phyloP scores from a whole-genome alignment of 2,329 filamentous ascomycete genomes.

The Didymella pinodella region DNA sequence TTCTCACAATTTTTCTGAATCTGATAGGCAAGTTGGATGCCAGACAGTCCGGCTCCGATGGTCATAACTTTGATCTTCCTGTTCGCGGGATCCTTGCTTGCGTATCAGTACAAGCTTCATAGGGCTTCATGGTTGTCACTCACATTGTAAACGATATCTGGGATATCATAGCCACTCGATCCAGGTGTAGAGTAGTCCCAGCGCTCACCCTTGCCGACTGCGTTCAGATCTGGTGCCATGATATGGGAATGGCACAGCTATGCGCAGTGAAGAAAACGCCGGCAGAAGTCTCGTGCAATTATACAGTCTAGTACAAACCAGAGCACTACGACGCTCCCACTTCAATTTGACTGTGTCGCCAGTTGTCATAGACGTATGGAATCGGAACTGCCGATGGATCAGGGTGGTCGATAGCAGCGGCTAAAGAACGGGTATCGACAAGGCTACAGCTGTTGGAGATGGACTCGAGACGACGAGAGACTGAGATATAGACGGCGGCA shows the following conservation, averaged over 20 bases:
- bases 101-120: not conserved
- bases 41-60: slow-evolving; percentile 59
- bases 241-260: not conserved
- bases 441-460: not conserved
- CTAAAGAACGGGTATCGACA: not conserved
- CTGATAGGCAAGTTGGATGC: slow-evolving; percentile 58
- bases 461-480: not conserved
- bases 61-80: slow-evolving; percentile 56
- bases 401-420: not conserved
- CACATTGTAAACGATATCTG: slow-evolving; percentile 50
- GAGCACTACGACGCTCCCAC: not conserved
- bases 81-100: slow-evolving; percentile 23
- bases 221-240: slow-evolving; percentile 57
- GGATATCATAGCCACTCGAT: slow-evolving; percentile 52
- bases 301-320: not conserved
- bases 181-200: slow-evolving; percentile 57
- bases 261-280: too few species aligned
- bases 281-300: not conserved
- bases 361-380: not conserved
- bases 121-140: not conserved
- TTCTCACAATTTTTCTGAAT: slow-evolving; percentile 55
- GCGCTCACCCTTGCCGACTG: slow-evolving; percentile 42
- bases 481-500: not conserved
- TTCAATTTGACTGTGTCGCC: not conserved
- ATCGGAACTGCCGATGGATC: not conserved